phyloP scores from a whole-genome alignment of 495 filamentous ascomycete genomes.

The Penicillium maclennaniae region DNA sequence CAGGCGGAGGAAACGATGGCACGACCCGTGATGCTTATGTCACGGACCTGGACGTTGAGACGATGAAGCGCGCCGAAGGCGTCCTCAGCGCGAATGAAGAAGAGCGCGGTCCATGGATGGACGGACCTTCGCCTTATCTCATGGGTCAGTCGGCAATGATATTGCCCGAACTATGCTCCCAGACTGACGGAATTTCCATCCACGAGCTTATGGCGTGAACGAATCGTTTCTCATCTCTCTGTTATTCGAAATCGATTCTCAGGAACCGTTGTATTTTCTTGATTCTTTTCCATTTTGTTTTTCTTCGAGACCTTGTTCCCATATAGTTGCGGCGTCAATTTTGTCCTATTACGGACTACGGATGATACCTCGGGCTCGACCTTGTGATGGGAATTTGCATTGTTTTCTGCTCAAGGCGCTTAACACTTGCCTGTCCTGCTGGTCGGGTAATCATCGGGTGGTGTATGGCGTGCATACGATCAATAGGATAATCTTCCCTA shows the following conservation, averaged over 20 bases:
- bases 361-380: slow-evolving; percentile 23
- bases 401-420: slow-evolving; percentile 3
- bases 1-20: slow-evolving; percentile 57
- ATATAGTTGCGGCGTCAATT: slow-evolving; percentile 26
- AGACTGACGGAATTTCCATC: slow-evolving; percentile 37
- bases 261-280: slow-evolving; percentile 1
- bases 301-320: slow-evolving; percentile 17
- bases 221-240: not conserved
- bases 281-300: slow-evolving; percentile 9
- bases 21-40: slow-evolving; percentile 63
- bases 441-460: not conserved
- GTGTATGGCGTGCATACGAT: slow-evolving; percentile 7
- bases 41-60: slow-evolving; percentile 91
- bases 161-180: slow-evolving; percentile 30
- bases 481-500: slow-evolving; percentile 2
- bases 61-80: slow-evolving; percentile 78
- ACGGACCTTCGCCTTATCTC: slow-evolving; percentile 30
- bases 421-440: not conserved
- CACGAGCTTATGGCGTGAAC: slow-evolving; percentile 40
- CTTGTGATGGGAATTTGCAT: not conserved
- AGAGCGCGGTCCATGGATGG: slow-evolving; percentile 80
- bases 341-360: slow-evolving; percentile 19
- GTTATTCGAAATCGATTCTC: slow-evolving; percentile 1
- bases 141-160: slow-evolving; percentile 39
- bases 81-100: slow-evolving; percentile 71